These are phyloP conservation scores for Caloboletus firmus DNA, from an alignment of 1,284 basidiomycete species.

Conservation along the genomic window DNA sequence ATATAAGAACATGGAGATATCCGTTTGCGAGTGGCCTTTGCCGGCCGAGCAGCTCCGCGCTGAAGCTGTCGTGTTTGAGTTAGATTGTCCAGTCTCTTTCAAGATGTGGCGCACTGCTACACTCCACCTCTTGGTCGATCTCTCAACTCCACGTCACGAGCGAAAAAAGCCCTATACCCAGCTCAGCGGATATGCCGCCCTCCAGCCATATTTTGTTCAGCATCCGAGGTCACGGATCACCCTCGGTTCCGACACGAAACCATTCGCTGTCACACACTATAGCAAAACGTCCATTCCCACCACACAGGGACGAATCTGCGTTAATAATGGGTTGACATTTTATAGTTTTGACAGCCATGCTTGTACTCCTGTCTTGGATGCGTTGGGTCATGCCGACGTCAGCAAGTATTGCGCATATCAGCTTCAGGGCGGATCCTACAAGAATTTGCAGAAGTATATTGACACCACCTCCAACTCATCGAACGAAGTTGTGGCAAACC, in stretches of 20 bases:
- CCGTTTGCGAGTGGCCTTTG: conserved; percentile 51
- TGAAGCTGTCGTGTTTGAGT: conserved; percentile 45
- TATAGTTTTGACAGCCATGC: conserved; percentile 20
- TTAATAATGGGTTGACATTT: conserved; percentile 39
- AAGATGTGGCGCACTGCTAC: conserved; percentile 46
- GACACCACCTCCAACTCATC: conserved; percentile 39
- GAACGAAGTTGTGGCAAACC: conserved; percentile 45
- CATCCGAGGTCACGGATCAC: conserved; percentile 33
- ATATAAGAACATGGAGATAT: conserved; percentile 34
- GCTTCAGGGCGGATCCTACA: conserved; percentile 37
- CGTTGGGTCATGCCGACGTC: conserved; percentile 14
- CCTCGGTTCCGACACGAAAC: conserved; percentile 42
- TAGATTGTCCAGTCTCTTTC: conserved; percentile 41
- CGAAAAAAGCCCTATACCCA: conserved; percentile 2
- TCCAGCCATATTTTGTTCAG: conserved; percentile 10
- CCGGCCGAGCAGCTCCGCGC: conserved; percentile 31
- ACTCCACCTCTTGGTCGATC: conserved; percentile 38
- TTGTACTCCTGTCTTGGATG: conserved; percentile 7
- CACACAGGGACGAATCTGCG: conserved; percentile 24
- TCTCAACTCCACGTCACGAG: conserved; percentile 19
- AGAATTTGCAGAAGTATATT: conserved; percentile 39
- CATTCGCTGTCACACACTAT: conserved; percentile 7
- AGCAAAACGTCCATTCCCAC: conserved; percentile 27
- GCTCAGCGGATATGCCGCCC: conserved; percentile 13
- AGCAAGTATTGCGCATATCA: conserved; percentile 31